Evolutionary conservation across 2,329 filamentous ascomycete genomes (phyloP), one percentile per base, ranked within the genome.

Genomic region (Sarocladium oryzae): DNA sequence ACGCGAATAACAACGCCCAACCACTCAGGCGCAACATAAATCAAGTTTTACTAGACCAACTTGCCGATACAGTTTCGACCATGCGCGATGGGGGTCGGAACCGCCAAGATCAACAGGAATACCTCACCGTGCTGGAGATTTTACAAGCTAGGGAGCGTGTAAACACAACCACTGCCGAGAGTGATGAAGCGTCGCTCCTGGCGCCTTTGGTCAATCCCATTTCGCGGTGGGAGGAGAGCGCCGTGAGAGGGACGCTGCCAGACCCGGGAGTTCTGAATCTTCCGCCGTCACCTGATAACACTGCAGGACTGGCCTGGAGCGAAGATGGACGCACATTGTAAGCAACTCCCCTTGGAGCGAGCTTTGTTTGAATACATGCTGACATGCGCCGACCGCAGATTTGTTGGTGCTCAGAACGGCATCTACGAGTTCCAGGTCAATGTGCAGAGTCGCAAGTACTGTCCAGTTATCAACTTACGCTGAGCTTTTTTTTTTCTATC

Each of bases 351-450:
- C n/a, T n/a, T n/a, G n/a, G n/a, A n/a, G n/a, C n/a, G n/a, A n/a
- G n/a, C n/a, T n/a, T n/a, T n/a, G n/a, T n/a, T n/a, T n/a, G n/a
- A n/a, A n/a, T n/a, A n/a, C n/a, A n/a, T n/a, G n/a, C n/a, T n/a
- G n/a, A n/a, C n/a, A n/a, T 2, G 23, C 3, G 11, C 21, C n/a
- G 5, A 8, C 24, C 11, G 13, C 49, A 85, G 82, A 51, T 85
- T 78, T 58, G 71, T 84, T 36, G 82, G 78, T 18, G 78, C 81
- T 30, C 83, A 88, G 61, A 82, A 88, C 57, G 87, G 87, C 52
- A 85, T 91, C 51, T 88, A 88, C 60, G 85, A 90, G 67, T 81
- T 88, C 58, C 77, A 76, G 30, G 75, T 91, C 56, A 83, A 89
- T 61, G 59, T 83, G 16, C 73, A 78, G 46, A 74, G 70, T 52